Evolutionary conservation across 176 grass and related monocot genomes (phyloP).

Genomic region (Raddia guianensis): DNA sequence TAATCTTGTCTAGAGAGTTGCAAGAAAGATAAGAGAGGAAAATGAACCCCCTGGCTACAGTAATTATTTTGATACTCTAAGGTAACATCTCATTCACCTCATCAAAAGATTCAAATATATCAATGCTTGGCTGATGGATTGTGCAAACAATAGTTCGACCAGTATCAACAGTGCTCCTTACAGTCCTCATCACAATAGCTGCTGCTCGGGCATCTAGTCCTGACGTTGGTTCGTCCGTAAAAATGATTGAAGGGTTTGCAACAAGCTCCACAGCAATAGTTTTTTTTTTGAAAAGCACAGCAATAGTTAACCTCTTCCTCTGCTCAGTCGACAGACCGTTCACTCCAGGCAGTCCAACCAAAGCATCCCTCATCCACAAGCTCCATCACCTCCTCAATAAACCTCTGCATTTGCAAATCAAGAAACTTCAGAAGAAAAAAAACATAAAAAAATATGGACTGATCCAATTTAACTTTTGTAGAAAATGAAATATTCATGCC

Average conservation of each 20-base stretch:
- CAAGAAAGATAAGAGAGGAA: not conserved
- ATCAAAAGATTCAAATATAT: conserved; percentile 33
- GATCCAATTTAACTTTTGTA: not conserved
- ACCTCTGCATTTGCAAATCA: conserved; percentile 16
- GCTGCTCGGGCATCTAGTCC: conserved; percentile 24
- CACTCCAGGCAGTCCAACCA: conserved; percentile 29
- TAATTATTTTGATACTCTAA: not conserved
- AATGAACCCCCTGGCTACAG: not conserved
- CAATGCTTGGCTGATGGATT: conserved; percentile 31
- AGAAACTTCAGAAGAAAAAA: not conserved
- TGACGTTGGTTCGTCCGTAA: conserved; percentile 26
- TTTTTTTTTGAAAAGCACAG: too few species aligned
- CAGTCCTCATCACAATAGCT: conserved; percentile 34
- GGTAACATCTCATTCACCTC: conserved; percentile 1
- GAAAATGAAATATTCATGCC: too few species aligned
- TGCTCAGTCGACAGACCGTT: conserved; percentile 15
- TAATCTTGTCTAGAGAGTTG: not conserved
- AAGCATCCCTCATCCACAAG: conserved; percentile 27
- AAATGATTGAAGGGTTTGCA: conserved; percentile 26
- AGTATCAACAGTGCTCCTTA: conserved; percentile 28
- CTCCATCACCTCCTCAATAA: conserved; percentile 35
- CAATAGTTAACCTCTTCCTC: conserved; percentile 25
- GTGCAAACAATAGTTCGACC: conserved; percentile 26
- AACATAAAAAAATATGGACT: not conserved
- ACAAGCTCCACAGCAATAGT: conserved; percentile 37